Evolutionary conservation across 352 stramenopile species (phyloP), one percentile per base, ranked within the genome.

Genomic region (Phytophthora pseudosyringae): DNA sequence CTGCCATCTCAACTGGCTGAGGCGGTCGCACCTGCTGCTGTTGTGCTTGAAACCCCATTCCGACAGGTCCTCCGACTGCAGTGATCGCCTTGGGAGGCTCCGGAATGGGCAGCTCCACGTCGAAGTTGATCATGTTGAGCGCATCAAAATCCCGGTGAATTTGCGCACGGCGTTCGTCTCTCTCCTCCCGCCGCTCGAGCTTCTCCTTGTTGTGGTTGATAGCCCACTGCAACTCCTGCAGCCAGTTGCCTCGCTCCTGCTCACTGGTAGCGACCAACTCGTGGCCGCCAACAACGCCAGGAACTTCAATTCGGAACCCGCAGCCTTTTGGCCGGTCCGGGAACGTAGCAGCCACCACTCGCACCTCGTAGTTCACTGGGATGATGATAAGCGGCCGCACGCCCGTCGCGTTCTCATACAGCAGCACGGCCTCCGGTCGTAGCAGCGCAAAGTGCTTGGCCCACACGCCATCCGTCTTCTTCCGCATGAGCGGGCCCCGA

Each of bases 71-170:
- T 9, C 16, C 29, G 16, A 11, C 13, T 35, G 33, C n/a, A 39
- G 48, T n/a, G 3, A 7, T 18, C 5, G 18, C 15, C 28, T 67
- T 72, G 9, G 31, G 2, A 4, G 63, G 46, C n/a, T 48, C 16
- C 33, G 40, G n/a, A 5, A 44, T 26, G 0, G 60, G 44, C n/a
- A 70, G 49, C 7, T 69, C 50, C 12, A 90, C 76, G 44, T 90
- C 83, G 38, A 92, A 92, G 18, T 80, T 88, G 46, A 94, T 94
- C 82, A 94, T 91, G 59, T 94, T 85, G 58, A 90, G 66, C 40
- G 82, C 80, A 28, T 79, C 80, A 61, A 91, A 94, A 33, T 76
- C 73, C 1, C 77, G 69, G 36, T 90, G 79, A 32, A 91, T 80
- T 25, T 80, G 64, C 16, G 78, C 33, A 9, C 69, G 71, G 28